A percentile compares a stretch with the other conserved stretches of the same genome.
phyloP scores from a whole-genome alignment of 345 rosid species.

The Trapa bicornis region DNA sequence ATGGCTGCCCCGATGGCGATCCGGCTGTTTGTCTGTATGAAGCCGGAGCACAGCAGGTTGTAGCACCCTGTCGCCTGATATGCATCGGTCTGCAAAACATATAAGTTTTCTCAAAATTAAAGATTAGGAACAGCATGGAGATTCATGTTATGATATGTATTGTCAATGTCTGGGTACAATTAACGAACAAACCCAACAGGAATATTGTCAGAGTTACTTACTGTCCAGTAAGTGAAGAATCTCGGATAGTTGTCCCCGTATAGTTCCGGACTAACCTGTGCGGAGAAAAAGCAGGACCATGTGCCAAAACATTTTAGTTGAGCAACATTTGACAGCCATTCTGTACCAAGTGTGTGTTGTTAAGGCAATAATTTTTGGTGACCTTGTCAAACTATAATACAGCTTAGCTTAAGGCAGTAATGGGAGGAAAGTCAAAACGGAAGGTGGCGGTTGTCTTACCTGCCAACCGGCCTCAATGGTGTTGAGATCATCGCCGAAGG shows the following conservation, averaged over 20 bases:
- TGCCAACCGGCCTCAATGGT: conserved; percentile 99
- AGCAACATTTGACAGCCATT: neutral
- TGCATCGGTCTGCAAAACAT: conserved; percentile 54
- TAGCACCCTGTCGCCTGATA: conserved; percentile 97
- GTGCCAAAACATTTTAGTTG: conserved; percentile 1
- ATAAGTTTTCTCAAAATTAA: no score
- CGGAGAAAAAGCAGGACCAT: neutral
- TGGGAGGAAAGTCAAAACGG: no score
- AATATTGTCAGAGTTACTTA: conserved; percentile 16
- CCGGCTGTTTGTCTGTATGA: conserved; percentile 71
- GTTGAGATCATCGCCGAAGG: conserved; percentile 82
- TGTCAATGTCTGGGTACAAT: no score
- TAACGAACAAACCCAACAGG: no score
- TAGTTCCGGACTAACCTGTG: conserved; percentile 89
- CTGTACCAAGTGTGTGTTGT: neutral
- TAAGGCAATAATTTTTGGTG: no score
- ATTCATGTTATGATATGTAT: no score
- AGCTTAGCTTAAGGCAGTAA: no score
- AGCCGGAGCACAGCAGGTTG: conserved; percentile 89
- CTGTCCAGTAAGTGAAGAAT: conserved; percentile 99
- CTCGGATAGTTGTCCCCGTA: conserved; percentile 91
- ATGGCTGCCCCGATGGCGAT: conserved; percentile 96
- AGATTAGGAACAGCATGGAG: no score
- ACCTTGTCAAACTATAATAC: no score
- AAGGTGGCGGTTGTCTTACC: conserved; percentile 21